Conservation (phyloP, 371 early-diverging fungal species). For the Homolaphlyctis polyrhiza region DNA sequence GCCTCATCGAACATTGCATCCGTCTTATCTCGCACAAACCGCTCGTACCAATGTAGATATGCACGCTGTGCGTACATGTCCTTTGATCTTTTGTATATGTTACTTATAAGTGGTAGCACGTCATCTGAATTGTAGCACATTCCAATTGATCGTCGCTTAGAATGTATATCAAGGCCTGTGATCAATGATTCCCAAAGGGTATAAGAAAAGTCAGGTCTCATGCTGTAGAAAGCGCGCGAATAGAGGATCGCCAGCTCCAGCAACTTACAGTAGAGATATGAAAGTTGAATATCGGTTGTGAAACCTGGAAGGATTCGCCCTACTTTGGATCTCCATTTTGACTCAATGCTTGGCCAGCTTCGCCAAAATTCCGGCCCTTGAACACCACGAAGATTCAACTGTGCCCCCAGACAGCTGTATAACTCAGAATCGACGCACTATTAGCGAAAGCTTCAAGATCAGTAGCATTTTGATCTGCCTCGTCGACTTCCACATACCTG, state of each 20-base stretch:
- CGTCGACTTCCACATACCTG: too few relatives aligned
- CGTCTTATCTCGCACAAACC: slow-evolving; percentile 11
- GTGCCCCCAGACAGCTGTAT: slow-evolving; percentile 9
- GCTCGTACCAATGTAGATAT: slow-evolving; percentile 35
- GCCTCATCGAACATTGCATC: slow-evolving; percentile 16
- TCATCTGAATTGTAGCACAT: slow-evolving; percentile 24
- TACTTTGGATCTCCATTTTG: slow-evolving; percentile 1
- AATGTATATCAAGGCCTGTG: slow-evolving; percentile 18
- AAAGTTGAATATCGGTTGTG: slow-evolving; percentile 3
- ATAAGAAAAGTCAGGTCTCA: not conserved
- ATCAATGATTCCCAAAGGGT: not conserved
- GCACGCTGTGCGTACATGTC: slow-evolving; percentile 19
- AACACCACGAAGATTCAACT: slow-evolving; percentile 18
- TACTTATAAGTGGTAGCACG: slow-evolving; percentile 6
- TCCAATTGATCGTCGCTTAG: slow-evolving; percentile 14
- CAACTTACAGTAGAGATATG: slow-evolving; percentile 15
- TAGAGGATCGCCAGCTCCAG: too few relatives aligned
- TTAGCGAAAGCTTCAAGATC: not conserved
- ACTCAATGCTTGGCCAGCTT: not conserved
- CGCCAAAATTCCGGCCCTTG: slow-evolving; percentile 20
- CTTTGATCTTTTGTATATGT: slow-evolving; percentile 4
- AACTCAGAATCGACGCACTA: not conserved
- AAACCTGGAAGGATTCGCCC: not conserved
- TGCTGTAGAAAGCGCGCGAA: too few relatives aligned
- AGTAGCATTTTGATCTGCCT: too few relatives aligned